Evolutionary conservation across 176 grass and related monocot species (phyloP).

Genomic region (Lolium rigidum): DNA sequence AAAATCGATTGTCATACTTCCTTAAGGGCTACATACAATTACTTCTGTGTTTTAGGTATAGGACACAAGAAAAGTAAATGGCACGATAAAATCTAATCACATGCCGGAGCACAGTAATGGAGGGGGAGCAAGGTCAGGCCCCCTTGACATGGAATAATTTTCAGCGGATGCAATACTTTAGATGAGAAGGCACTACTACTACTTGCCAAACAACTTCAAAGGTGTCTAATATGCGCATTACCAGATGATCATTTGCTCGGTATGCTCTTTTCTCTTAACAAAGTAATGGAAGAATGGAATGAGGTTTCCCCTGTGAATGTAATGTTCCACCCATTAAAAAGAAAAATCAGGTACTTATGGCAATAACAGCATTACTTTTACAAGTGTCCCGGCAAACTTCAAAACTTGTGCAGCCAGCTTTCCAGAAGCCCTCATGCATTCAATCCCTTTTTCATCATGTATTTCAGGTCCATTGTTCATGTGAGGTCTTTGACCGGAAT

Average conservation of each 20-base stretch:
- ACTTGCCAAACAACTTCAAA: slow-evolving; percentile 30
- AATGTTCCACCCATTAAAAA: slow-evolving; percentile 20
- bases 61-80: slow-evolving; percentile 23
- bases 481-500: slow-evolving; percentile 61
- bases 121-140: neutral
- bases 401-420: slow-evolving; percentile 92
- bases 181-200: neutral
- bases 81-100: neutral
- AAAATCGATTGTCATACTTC: slow-evolving; percentile 10
- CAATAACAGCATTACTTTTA: slow-evolving; percentile 71
- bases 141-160: neutral
- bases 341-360: slow-evolving; percentile 29
- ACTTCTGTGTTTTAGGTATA: slow-evolving; percentile 28
- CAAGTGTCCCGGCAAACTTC: slow-evolving; percentile 79
- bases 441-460: slow-evolving; percentile 85
- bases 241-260: neutral
- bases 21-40: slow-evolving; percentile 5
- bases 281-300: neutral
- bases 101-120: neutral
- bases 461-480: slow-evolving; percentile 71
- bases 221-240: slow-evolving; percentile 20
- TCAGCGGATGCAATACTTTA: slow-evolving; percentile 6
- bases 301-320: slow-evolving; percentile 13
- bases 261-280: neutral
- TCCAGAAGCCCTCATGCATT: slow-evolving; percentile 90